Conservation (phyloP, 306 rosid genomes). For the Vigna mungo region DNA sequence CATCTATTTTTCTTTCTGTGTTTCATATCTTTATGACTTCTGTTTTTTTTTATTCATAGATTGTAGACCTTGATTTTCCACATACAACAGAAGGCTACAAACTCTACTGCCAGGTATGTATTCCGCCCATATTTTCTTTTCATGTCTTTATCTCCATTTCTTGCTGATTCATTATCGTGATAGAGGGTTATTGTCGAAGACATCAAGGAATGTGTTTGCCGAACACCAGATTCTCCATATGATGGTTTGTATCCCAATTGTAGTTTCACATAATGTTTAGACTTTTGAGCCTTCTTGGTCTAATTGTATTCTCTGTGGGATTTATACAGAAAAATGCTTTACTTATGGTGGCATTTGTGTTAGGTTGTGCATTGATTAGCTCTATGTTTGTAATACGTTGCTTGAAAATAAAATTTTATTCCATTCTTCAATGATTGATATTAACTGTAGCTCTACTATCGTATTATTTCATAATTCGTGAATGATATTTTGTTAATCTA, state of each 20-base stretch:
- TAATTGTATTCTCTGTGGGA: slow-evolving; percentile 19
- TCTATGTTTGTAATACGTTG: background rate
- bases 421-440: slow-evolving; percentile 1
- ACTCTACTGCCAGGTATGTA: too few relatives aligned
- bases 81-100: too few relatives aligned
- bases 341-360: background rate
- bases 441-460: background rate
- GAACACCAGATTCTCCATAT: slow-evolving; percentile 98
- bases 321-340: background rate
- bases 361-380: background rate
- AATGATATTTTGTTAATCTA: background rate
- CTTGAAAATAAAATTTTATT: slow-evolving; percentile 11
- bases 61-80: too few relatives aligned
- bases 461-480: background rate
- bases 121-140: too few relatives aligned
- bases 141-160: too few relatives aligned
- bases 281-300: slow-evolving; percentile 4
- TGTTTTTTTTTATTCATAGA: too few relatives aligned
- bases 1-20: too few relatives aligned
- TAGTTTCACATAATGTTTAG: slow-evolving; percentile 22
- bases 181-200: slow-evolving; percentile 96
- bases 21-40: too few relatives aligned
- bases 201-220: slow-evolving; percentile 97
- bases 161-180: slow-evolving; percentile 42
- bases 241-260: slow-evolving; percentile 70